A percentile compares a stretch with the other conserved stretches of the same genome.
These are phyloP conservation scores for Leccinum arenicola DNA, from an alignment of 768 basidiomycete genomes.

Conservation along the genomic window DNA sequence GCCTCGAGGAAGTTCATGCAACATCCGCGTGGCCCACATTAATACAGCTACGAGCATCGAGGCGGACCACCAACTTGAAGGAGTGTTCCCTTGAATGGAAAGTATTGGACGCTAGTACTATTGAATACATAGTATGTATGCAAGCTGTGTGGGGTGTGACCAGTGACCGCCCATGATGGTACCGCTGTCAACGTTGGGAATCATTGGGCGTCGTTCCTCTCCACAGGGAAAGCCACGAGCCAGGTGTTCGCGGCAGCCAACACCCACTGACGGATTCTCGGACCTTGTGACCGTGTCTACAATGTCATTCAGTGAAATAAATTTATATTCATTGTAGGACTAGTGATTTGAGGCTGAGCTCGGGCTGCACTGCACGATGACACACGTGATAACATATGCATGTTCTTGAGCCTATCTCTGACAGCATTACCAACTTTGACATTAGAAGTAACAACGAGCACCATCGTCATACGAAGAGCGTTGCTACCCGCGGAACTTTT, in stretches of 20 bases:
- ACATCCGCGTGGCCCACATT: conserved; percentile 6
- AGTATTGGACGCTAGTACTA: not conserved
- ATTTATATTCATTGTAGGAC: no score
- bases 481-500: not conserved
- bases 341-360: no score
- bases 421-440: not conserved
- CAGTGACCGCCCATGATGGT: no score
- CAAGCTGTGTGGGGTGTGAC: not conserved
- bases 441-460: conserved; percentile 2
- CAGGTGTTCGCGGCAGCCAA: no score
- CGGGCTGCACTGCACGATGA: not conserved
- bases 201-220: not conserved
- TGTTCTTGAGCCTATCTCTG: not conserved
- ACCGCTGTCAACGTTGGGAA: not conserved
- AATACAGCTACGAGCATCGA: not conserved
- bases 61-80: conserved; percentile 1
- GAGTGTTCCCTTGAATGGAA: not conserved
- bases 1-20: conserved; percentile 3
- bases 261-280: not conserved
- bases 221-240: not conserved
- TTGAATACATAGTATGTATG: not conserved
- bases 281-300: not conserved
- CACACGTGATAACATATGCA: not conserved
- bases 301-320: not conserved
- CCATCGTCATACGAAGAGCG: not conserved